Evolutionary conservation across 1,284 basidiomycete species (phyloP), one percentile per base, ranked within the genome.

Genomic region (Golubevia sp.): DNA sequence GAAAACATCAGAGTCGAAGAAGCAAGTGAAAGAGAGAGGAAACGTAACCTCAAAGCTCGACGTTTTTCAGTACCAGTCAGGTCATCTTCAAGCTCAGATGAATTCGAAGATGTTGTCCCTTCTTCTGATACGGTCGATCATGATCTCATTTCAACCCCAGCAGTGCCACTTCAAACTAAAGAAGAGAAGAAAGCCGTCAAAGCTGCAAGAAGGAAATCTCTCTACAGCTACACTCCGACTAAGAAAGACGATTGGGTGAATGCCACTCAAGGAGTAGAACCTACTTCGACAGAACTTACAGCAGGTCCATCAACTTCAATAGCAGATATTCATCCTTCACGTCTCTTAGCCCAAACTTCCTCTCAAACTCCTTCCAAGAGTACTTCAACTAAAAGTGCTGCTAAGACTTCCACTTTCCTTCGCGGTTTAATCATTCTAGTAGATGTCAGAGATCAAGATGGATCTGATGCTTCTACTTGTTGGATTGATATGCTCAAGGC

Each of bases 361-460:
- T 44, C 38, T 13, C 38, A 44, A 44, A 44, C 38, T 44, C 38
- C 38, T 44, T 44, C 38, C 38, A 44, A 44, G 18, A 8, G 18
- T 13, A 44, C 38, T 8, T 13, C 11, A 44, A 44, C 38, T 13
- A 44, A 44, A 44, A 13, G 11, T 13, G 18, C 38, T 18, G 11
- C 38, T 18, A 44, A 44, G 18, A 13, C 38, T 44, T 44, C 38
- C 18, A 44, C 70, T 11, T 71, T 67, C 57, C 60, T 79, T 18
- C 66, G 68, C 2, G 73, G 75, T 4, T 55, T 77, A 30, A 68
- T 66, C 7, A 67, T 79, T 20, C 68, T 79, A 30, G 75, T 79
- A 26, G 74, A 77, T 52, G 69, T 79, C 3, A 60, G 76, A 6
- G 73, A 77, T 50, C 73, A 66, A 55, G 73, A 77, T 34, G 76